Evolutionary conservation across 345 rosid genomes (phyloP), one percentile per base, ranked within the genome.

Genomic region (Gossypium australe): DNA sequence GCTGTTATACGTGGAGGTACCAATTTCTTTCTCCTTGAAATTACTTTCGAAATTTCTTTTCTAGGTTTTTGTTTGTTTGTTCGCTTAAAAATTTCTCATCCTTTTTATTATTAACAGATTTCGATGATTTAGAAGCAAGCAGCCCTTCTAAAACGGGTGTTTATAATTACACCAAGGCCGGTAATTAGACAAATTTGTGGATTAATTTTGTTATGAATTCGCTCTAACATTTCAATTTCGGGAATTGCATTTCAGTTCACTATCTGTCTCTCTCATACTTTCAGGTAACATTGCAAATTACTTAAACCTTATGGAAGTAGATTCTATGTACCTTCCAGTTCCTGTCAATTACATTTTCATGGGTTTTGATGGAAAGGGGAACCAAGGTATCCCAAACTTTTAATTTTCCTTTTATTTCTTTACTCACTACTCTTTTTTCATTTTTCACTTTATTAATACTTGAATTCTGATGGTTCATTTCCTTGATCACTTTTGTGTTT

Each of bases 281-380:
- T 65, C 81, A 89, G 98, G 91, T 43, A 93, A 89, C 73, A 82
- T 95, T 76, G 99, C 98, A 58, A 93, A 80, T 79, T 91, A 95
- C 81, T 80, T 95, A 75, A 83, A 80, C 81, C 97, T 95, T 78
- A 84, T 89, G 87, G 97, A 93, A 87, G 91, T 95, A 51, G 97
- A 91, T 71, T 88, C 97, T 71, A 77, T 95, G 79, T 86, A 91
- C 80, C 90, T 93, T 67, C 99, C 98, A 0, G 87, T 95, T 38
- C 98, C 99, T 8, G 93, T 95, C 55, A 93, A 95, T 86, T 95
- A 91, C 81, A 91, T 95, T 77, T 93, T 95, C 78, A 81, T 95
- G 53, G 99, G 99, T 67, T 95, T 95, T 85, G 97, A 95, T 70
- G 98, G 99, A 45, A 88, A 88, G 77, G 99, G 99, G 80, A 95